Conservation (phyloP, 2,329 filamentous ascomycete species). For the Alternaria infectoria region DNA sequence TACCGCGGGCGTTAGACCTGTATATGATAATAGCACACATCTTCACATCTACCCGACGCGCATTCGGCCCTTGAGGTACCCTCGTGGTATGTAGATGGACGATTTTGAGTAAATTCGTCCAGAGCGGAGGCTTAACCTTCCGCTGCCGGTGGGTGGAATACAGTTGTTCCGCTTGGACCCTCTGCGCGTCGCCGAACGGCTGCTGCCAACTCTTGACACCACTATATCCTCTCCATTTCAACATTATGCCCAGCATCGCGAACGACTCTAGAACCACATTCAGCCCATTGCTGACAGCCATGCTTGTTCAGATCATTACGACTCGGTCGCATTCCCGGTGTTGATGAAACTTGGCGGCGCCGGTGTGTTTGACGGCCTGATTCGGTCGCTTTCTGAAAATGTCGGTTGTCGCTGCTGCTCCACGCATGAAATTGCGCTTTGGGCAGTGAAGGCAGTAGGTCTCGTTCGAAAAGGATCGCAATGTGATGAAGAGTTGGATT, state of each 20-base stretch:
- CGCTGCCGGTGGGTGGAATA: background rate
- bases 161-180: background rate
- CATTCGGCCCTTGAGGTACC: background rate
- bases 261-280: background rate
- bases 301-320: background rate
- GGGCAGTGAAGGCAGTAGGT: background rate
- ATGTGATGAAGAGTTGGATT: background rate
- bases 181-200: background rate
- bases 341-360: conserved; percentile 7
- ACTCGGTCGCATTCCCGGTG: conserved; percentile 10
- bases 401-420: background rate
- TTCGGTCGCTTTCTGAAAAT: conserved; percentile 2
- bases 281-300: background rate
- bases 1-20: background rate
- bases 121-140: background rate
- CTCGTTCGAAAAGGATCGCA: background rate
- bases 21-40: background rate
- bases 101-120: background rate
- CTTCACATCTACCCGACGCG: background rate
- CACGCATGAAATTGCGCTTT: background rate
- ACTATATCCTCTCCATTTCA: background rate
- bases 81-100: background rate
- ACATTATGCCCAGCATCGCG: background rate
- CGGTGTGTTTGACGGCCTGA: conserved; percentile 17
- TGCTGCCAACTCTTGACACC: background rate